Base-by-base conservation (phyloP, 345 rosid genomes). In the Pistacia atlantica region DNA sequence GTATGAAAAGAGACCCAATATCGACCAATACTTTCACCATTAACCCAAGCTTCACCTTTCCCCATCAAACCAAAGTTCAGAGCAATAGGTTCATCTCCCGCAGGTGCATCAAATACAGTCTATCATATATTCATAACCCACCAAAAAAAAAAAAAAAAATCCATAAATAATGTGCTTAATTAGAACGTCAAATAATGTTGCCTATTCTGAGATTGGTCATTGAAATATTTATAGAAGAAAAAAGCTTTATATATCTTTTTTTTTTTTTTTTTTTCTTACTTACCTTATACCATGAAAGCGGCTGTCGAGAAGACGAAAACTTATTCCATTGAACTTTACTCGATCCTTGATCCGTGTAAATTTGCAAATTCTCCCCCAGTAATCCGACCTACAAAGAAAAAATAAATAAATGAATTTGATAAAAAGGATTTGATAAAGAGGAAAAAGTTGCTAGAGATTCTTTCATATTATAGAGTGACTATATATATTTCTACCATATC, bases 21-120 rank as follows among this genome's bases (percentile, higher is more conserved):
- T 62, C 92, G 81, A 28, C 89, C 89, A 22, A 90, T 78, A 72
- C 88, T 85, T 54, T 52, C 80, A 17, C 94, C 92, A 10, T 90
- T 90, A 54, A 90, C 79, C 94, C 90, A 83, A 51, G 80, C 84
- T 73, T 88, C 86, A 46, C 92, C 94, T 75, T 88, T 90, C 17
- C 94, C 86, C 92, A 90, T 90, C 67, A 86, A 80, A 49, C 73
- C 65, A 69, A 87, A 83, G 77, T 87, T 80, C 67, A 90, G 62
- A 45, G 84, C 87, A 33, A 87, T 38, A 9, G 87, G 88, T 11
- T 77, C 83, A 4, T 74, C 59, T 46, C 83, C 83, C 12, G 12
- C 18, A 9, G 88, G 91, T 45, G 86, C 85, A 80, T 85, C 78
- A 71, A 87, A 90, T 37, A n/a, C 12, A 25, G 89, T 81, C 93